Evolutionary conservation across 1,284 basidiomycete genomes (phyloP).

Genomic region (Afroboletus lepidellus): DNA sequence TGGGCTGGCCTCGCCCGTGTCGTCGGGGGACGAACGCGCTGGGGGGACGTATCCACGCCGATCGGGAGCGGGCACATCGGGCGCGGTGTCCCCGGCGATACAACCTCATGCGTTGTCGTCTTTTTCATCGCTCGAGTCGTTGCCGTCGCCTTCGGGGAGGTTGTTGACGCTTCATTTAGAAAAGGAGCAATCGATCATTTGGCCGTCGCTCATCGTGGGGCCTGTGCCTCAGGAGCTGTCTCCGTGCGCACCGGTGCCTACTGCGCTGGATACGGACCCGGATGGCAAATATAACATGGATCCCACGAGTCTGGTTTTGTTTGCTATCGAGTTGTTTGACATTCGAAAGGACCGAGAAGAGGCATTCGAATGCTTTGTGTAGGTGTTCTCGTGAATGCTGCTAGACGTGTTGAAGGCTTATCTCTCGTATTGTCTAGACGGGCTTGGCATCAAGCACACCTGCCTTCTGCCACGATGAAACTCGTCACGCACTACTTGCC

Average conservation of each 20-base stretch:
- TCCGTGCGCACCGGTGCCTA: slow-evolving; percentile 49
- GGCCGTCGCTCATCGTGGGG: slow-evolving; percentile 74
- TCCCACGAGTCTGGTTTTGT: slow-evolving; percentile 69
- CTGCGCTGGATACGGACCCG: slow-evolving; percentile 48
- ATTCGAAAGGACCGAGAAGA: slow-evolving; percentile 69
- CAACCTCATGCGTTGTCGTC: slow-evolving; percentile 58
- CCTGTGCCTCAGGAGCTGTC: slow-evolving; percentile 63
- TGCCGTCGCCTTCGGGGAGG: slow-evolving; percentile 58
- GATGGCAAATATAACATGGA: slow-evolving; percentile 76
- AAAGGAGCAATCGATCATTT: slow-evolving; percentile 74
- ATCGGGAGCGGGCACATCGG: slow-evolving; percentile 40
- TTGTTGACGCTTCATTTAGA: slow-evolving; percentile 74
- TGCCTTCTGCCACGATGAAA: slow-evolving; percentile 71
- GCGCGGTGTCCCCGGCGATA: slow-evolving; percentile 55
- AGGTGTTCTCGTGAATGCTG: slow-evolving; percentile 31
- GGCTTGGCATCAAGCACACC: slow-evolving; percentile 73
- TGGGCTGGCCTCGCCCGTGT: slow-evolving; percentile 56
- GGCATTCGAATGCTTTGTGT: slow-evolving; percentile 80
- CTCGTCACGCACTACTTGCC: slow-evolving; percentile 70
- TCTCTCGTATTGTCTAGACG: slow-evolving; percentile 48
- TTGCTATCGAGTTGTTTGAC: slow-evolving; percentile 66
- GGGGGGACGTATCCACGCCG: slow-evolving; percentile 33
- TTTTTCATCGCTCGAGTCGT: slow-evolving; percentile 70
- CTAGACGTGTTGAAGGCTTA: neutral
- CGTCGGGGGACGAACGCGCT: slow-evolving; percentile 51